Percentiles rank a stretch among this genome's conserved stretches.
Evolutionary conservation across 371 early-diverging fungal species (phyloP).

Genomic region (Saksenaea oblongispora): DNA sequence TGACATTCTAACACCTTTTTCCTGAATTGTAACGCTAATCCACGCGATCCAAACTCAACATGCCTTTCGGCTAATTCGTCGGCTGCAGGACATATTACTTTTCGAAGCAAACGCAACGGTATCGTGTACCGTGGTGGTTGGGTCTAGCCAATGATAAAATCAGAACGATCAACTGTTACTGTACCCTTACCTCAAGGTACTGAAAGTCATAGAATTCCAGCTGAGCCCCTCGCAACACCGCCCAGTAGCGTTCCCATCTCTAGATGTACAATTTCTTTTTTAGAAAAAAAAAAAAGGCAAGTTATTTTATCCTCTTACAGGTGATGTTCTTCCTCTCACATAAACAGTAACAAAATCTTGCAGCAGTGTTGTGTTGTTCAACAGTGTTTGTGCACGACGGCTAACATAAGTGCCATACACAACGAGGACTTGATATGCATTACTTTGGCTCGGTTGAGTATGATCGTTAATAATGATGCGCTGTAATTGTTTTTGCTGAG

Average conservation of each 20-base stretch:
- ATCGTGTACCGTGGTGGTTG: neutral
- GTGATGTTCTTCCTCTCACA: slow-evolving; percentile 21
- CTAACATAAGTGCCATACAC: slow-evolving; percentile 29
- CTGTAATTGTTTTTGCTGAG: slow-evolving; percentile 24
- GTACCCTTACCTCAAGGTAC: slow-evolving; percentile 28
- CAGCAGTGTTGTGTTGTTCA: slow-evolving; percentile 24
- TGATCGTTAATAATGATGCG: slow-evolving; percentile 19
- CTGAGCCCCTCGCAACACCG: slow-evolving; percentile 31
- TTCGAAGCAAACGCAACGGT: neutral
- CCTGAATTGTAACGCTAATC: slow-evolving; percentile 29
- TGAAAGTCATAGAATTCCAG: slow-evolving; percentile 36
- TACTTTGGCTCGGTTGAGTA: slow-evolving; percentile 13
- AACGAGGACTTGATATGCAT: slow-evolving; percentile 25
- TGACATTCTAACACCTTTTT: slow-evolving; percentile 14
- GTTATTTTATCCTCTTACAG: slow-evolving; percentile 18
- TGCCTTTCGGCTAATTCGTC: neutral
- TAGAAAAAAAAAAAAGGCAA: neutral
- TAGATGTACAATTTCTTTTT: slow-evolving; percentile 3
- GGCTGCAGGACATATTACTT: neutral
- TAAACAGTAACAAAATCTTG: slow-evolving; percentile 33
- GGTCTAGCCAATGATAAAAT: neutral
- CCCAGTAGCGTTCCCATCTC: slow-evolving; percentile 39
- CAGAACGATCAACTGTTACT: neutral
- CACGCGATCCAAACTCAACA: slow-evolving; percentile 12
- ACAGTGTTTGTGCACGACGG: slow-evolving; percentile 23